Conservation (phyloP, 331 rosid species). For the Rhamnella rubrinervis region DNA sequence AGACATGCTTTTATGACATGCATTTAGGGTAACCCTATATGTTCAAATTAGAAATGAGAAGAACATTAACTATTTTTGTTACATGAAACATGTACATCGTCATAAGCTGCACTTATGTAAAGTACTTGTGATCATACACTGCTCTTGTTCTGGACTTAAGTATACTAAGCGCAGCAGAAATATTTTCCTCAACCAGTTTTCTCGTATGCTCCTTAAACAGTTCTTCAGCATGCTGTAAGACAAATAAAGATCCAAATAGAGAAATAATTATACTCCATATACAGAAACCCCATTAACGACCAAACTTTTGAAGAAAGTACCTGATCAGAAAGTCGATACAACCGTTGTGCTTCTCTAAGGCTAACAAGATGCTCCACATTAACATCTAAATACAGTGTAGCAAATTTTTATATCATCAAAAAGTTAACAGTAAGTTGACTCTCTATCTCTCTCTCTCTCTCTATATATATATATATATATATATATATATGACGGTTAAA, state of each 20-base stretch:
- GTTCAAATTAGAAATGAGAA: neutral
- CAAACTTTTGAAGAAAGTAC: slow-evolving; percentile 41
- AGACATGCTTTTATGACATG: neutral
- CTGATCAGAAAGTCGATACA: slow-evolving; percentile 78
- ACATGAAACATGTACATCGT: slow-evolving; percentile 1
- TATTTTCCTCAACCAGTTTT: slow-evolving; percentile 77
- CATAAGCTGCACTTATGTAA: neutral
- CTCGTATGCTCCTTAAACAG: slow-evolving; percentile 72
- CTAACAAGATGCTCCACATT: slow-evolving; percentile 59
- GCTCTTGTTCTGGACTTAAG: slow-evolving; percentile 87
- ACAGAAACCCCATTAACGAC: slow-evolving; percentile 4
- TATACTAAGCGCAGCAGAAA: slow-evolving; percentile 54
- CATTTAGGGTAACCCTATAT: neutral
- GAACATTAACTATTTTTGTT: neutral
- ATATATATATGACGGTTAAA: too few species aligned
- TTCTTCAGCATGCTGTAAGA: slow-evolving; percentile 73
- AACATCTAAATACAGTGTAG: slow-evolving; percentile 47
- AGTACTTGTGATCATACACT: slow-evolving; percentile 47
- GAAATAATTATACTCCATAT: slow-evolving; percentile 13
- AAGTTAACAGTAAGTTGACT: neutral
- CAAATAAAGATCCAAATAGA: slow-evolving; percentile 25
- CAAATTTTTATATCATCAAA: slow-evolving; percentile 20
- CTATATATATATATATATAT: too few species aligned
- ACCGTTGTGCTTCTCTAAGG: slow-evolving; percentile 68
- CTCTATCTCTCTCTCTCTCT: too few species aligned